These are phyloP conservation scores for Pichia sp. DNA, from an alignment of 1,139 yeast species.

Conservation along the genomic window DNA sequence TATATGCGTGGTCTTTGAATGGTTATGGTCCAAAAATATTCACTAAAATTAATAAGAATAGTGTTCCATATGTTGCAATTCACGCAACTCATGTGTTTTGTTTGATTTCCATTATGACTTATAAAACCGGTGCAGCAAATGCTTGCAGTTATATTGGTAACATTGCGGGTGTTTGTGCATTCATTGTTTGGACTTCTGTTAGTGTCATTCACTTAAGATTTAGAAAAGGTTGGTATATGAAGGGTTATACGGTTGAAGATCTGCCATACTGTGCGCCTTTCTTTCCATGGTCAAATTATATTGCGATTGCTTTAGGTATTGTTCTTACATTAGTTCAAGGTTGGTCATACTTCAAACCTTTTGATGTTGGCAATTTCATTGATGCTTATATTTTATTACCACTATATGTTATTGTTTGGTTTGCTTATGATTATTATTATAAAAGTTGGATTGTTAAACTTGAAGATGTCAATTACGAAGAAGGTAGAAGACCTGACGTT, in stretches of 20 bases:
- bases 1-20: slow-evolving; percentile 49
- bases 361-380: slow-evolving; percentile 56
- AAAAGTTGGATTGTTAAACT: slow-evolving; percentile 30
- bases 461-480: slow-evolving; percentile 51
- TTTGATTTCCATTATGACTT: slow-evolving; percentile 48
- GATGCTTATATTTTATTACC: slow-evolving; percentile 68
- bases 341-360: slow-evolving; percentile 65
- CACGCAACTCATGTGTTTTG: slow-evolving; percentile 48
- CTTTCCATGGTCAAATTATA: slow-evolving; percentile 52
- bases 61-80: slow-evolving; percentile 52
- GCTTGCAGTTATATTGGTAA: slow-evolving; percentile 55
- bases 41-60: slow-evolving; percentile 42
- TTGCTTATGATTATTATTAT: slow-evolving; percentile 37
- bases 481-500: slow-evolving; percentile 39
- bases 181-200: slow-evolving; percentile 51
- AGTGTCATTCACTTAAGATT: slow-evolving; percentile 47
- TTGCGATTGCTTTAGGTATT: slow-evolving; percentile 50
- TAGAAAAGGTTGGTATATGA: slow-evolving; percentile 47
- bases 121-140: slow-evolving; percentile 50
- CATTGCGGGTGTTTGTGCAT: slow-evolving; percentile 54
- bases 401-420: slow-evolving; percentile 45
- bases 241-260: slow-evolving; percentile 45
- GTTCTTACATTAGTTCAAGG: slow-evolving; percentile 66
- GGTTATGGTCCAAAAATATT: slow-evolving; percentile 49
- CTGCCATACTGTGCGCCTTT: slow-evolving; percentile 53